Conservation (phyloP, 164 flowering plant genomes). For the Sedum album region DNA sequence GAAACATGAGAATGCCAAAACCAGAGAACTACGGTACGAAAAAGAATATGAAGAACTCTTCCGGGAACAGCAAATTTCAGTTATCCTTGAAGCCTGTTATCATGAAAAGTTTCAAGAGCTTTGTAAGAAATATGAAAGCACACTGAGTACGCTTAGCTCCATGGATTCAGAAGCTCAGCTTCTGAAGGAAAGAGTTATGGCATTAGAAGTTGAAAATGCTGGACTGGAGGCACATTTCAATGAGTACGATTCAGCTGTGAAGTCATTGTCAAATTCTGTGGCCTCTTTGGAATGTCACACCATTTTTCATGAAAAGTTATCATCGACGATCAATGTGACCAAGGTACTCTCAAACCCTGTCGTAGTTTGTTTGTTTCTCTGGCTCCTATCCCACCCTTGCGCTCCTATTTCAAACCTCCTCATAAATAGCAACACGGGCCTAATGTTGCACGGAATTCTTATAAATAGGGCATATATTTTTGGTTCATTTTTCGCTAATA, state of each 20-base stretch:
- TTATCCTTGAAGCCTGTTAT: constrained; percentile 29
- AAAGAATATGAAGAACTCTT: constrained; percentile 25
- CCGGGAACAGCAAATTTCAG: constrained; percentile 31
- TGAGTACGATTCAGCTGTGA: not conserved
- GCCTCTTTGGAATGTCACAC: constrained; percentile 4
- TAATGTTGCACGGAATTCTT: not conserved
- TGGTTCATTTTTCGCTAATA: too few relatives aligned
- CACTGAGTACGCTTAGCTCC: constrained; percentile 15
- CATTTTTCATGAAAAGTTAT: not conserved
- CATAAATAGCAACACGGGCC: not conserved
- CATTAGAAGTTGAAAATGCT: constrained; percentile 5
- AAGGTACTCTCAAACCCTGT: constrained; percentile 2
- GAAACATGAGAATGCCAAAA: constrained; percentile 22
- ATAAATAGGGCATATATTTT: not conserved
- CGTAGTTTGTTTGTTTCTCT: not conserved
- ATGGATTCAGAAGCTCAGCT: not conserved
- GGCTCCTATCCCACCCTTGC: not conserved
- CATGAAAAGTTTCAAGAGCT: constrained; percentile 46
- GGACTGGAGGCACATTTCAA: constrained; percentile 2
- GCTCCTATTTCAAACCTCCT: not conserved
- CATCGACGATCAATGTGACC: not conserved
- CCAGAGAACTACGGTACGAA: constrained; percentile 32
- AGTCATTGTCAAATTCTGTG: not conserved
- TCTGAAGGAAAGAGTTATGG: not conserved
- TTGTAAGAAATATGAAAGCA: constrained; percentile 18